phyloP scores from a whole-genome alignment of 352 stramenopile species.

The Phytophthora quininea region DNA sequence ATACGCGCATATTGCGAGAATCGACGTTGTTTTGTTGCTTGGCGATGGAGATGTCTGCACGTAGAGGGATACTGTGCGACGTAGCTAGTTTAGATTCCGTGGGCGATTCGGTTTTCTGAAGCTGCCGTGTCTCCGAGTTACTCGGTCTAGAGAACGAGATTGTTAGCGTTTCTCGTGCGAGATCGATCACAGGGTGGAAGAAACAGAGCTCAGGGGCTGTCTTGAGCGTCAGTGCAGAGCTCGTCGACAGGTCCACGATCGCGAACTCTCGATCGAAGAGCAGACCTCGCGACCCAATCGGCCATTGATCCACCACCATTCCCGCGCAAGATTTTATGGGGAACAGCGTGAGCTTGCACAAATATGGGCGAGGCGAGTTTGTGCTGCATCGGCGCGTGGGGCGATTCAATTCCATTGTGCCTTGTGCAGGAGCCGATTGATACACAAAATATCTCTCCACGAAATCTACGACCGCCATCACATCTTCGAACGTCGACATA shows the following conservation, averaged over 20 bases:
- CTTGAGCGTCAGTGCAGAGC: conserved; percentile 63
- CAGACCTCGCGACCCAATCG: conserved; percentile 60
- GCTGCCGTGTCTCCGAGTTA: conserved; percentile 2
- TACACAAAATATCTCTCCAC: conserved; percentile 68
- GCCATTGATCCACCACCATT: conserved; percentile 62
- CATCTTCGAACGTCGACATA: conserved; percentile 79
- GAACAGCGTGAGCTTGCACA: conserved; percentile 70
- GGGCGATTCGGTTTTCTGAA: conserved; percentile 8
- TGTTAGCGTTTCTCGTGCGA: conserved; percentile 57
- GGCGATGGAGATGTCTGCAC: conserved; percentile 14
- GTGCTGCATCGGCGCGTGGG: too few species aligned
- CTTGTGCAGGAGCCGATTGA: conserved; percentile 13
- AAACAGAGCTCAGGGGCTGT: conserved; percentile 63
- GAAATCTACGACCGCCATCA: conserved; percentile 59
- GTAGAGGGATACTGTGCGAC: conserved; percentile 51
- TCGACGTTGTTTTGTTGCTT: conserved; percentile 26
- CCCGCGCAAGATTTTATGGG: conserved; percentile 82
- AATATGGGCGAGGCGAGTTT: conserved; percentile 9
- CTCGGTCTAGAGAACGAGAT: conserved; percentile 39
- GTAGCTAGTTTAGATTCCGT: conserved; percentile 4
- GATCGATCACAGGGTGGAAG: conserved; percentile 66
- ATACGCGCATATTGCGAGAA: conserved; percentile 56
- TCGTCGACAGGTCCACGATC: conserved; percentile 60
- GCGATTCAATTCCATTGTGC: too few species aligned
- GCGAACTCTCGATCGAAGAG: conserved; percentile 81